Conservation (phyloP, 257 asterid genomes). For the Paraleonurus japonicus region DNA sequence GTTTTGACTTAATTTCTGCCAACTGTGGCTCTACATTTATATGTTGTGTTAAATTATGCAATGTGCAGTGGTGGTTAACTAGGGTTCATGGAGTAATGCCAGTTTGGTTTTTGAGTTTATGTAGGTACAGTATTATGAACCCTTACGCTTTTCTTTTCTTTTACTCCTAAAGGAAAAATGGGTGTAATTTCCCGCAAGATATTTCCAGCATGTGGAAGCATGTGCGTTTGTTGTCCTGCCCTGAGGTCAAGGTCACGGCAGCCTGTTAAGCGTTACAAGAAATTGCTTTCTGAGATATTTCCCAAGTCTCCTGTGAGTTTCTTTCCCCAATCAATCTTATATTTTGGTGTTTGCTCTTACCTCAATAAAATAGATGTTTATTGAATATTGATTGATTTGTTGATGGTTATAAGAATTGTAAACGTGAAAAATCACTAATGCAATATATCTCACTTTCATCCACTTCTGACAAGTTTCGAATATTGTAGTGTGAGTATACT, state of each 20-base stretch:
- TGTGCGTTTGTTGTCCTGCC: conserved; percentile 99
- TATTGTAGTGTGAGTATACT: neutral
- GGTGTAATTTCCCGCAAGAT: conserved; percentile 90
- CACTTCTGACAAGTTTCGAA: neutral
- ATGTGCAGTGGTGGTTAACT: neutral
- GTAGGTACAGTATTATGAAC: neutral
- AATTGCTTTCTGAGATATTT: conserved; percentile 87
- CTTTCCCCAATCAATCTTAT: neutral
- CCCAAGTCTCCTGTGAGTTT: conserved; percentile 88
- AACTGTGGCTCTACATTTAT: conserved; percentile 6
- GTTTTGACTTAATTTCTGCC: neutral
- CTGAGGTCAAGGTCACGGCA: conserved; percentile 95
- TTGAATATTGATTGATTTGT: too few species aligned
- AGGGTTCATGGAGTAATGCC: conserved; percentile 5
- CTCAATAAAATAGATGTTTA: neutral
- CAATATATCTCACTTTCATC: neutral
- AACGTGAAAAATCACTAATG: neutral
- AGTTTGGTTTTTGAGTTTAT: neutral
- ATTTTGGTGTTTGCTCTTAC: neutral
- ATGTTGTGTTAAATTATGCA: neutral
- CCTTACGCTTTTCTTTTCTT: neutral
- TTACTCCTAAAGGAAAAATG: conserved; percentile 47
- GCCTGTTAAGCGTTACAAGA: conserved; percentile 96
- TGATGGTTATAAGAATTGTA: neutral
- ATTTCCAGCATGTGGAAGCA: conserved; percentile 97